A percentile compares a stretch with the other conserved stretches of the same genome.
These are phyloP conservation scores for Laetiporus sulphureus DNA, from an alignment of 1,284 basidiomycete species.

Conservation along the genomic window DNA sequence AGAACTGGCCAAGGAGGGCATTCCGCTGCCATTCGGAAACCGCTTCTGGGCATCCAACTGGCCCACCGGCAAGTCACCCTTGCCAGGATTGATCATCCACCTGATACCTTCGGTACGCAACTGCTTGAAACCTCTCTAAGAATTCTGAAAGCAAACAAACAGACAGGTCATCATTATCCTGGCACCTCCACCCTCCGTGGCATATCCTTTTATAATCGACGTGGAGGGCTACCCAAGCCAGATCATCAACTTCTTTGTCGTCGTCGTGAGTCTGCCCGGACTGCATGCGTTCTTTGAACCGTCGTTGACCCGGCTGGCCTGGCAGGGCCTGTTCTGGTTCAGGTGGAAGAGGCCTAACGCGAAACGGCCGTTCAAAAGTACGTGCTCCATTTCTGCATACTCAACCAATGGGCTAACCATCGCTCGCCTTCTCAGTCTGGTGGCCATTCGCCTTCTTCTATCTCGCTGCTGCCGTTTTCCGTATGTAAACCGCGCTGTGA, in stretches of 20 bases:
- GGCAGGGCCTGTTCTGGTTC: constrained; percentile 51
- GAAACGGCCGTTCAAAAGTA: constrained; percentile 51
- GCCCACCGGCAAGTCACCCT: constrained; percentile 53
- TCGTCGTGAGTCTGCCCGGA: constrained; percentile 29
- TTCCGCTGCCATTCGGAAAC: constrained; percentile 53
- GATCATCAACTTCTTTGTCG: constrained; percentile 51
- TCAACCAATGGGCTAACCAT: constrained; percentile 1
- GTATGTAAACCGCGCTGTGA: constrained; percentile 23
- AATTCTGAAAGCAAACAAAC: too few species aligned
- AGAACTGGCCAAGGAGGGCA: constrained; percentile 41
- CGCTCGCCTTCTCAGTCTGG: constrained; percentile 37
- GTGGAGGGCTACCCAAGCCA: constrained; percentile 51
- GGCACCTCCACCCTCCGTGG: constrained; percentile 55
- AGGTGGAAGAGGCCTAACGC: constrained; percentile 42
- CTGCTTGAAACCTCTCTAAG: neutral
- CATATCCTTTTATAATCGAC: constrained; percentile 61
- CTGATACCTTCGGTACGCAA: constrained; percentile 44
- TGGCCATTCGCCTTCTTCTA: constrained; percentile 51
- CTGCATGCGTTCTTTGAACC: constrained; percentile 1
- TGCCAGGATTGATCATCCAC: constrained; percentile 53
- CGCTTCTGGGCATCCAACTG: constrained; percentile 61
- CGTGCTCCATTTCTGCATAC: neutral
- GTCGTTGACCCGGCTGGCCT: neutral
- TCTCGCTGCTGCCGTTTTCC: constrained; percentile 43
- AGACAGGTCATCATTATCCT: constrained; percentile 44